Base-by-base conservation (phyloP, 306 rosid species). In the Delonix regia region DNA sequence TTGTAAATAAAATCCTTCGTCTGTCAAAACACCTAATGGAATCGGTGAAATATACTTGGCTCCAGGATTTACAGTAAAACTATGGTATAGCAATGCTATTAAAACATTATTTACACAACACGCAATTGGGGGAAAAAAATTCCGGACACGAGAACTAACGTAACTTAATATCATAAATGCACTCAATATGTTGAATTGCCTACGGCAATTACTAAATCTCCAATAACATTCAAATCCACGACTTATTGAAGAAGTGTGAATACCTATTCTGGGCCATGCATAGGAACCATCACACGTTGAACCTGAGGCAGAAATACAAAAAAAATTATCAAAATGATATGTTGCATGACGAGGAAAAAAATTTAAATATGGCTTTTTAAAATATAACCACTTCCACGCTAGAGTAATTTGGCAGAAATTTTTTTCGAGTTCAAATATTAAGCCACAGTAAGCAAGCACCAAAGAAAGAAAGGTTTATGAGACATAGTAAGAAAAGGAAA, bases 211-310 rank as follows among this genome's bases (percentile, higher is more conserved):
- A 55, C 79, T 76, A 69, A 71, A 79, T 76, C 84, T 80, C 83
- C 83, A 73, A 67, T 36, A 30, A 82, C 81, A 65, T 70, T 44
- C 83, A 63, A 79, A 83, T 59, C 78, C 71, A 83, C 80, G 39
- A 52, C 53, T 63, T 53, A 52, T 34, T 48, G 48, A 69, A 49
- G 61, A 63, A 21, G 71, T 79, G 28, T 69, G 57, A 67, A 72
- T n/a, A 36, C 64, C 89, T 86, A 89, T 81, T 94, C 97, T 1
- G 92, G 86, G 48, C 96, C 96, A 81, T 86, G 98, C 99, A 92
- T 89, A 44, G 95, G 98, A 76, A 88, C 82, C 89, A 95, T 88
- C 94, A 91, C 85, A 66, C 84, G 95, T 71, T 87, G 99, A 78
- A 82, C 90, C 93, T 89, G 98, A 15, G 81, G 79, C 80, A 30